phyloP scores from a whole-genome alignment of 2,329 filamentous ascomycete species.

The Claviceps arundinis region DNA sequence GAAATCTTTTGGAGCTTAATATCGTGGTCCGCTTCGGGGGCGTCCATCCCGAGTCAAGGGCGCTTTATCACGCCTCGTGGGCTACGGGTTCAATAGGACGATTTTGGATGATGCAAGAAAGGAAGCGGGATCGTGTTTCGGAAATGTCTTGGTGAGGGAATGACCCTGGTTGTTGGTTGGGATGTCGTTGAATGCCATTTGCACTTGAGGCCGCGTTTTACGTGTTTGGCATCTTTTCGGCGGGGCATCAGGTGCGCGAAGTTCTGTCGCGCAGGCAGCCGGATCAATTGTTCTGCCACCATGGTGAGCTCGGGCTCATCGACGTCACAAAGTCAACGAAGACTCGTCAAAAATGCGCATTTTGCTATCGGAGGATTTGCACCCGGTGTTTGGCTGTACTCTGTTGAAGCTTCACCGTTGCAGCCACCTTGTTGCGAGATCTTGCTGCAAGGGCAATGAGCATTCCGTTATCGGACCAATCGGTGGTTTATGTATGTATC shows the following conservation, averaged over 20 bases:
- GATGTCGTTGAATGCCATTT: too few relatives aligned
- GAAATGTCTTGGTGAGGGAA: too few relatives aligned
- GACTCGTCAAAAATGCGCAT: neutral
- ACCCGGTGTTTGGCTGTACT: too few relatives aligned
- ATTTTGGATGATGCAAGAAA: neutral
- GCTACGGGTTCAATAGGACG: too few relatives aligned
- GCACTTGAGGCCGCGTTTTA: too few relatives aligned
- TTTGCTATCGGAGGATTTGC: too few relatives aligned
- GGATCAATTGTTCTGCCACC: neutral
- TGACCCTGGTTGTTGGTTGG: neutral
- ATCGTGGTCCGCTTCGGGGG: slow-evolving; percentile 44
- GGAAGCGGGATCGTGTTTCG: too few relatives aligned
- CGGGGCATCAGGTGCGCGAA: neutral
- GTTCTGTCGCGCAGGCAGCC: neutral
- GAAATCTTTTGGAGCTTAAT: slow-evolving; percentile 49
- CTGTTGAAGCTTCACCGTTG: neutral
- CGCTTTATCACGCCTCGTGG: too few relatives aligned
- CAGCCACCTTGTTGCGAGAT: neutral
- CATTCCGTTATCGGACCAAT: too few relatives aligned
- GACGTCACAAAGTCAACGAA: neutral
- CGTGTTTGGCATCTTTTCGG: neutral
- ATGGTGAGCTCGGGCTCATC: neutral
- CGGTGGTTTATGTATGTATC: too few relatives aligned
- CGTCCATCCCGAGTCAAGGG: slow-evolving; percentile 37
- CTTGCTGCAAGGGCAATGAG: too few relatives aligned